Percentiles rank a stretch among this genome's conserved stretches.
These are phyloP conservation scores for Pueraria montana DNA, from an alignment of 306 rosid species.

Conservation along the genomic window DNA sequence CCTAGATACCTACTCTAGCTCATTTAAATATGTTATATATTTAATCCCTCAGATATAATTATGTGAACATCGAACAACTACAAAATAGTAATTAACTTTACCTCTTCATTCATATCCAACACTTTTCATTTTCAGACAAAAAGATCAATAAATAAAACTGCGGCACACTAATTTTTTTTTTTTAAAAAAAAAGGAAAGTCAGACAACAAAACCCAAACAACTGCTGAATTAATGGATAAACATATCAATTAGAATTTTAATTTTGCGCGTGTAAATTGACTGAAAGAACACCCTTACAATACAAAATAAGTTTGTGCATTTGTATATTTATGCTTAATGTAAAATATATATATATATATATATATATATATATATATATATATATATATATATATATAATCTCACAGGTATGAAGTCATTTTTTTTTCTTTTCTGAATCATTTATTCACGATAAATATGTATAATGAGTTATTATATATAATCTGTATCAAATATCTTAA, in stretches of 20 bases:
- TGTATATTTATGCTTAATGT: neutral
- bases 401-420: no score
- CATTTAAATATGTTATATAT: neutral
- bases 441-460: neutral
- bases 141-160: neutral
- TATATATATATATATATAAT: no score
- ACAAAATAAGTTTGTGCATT: neutral
- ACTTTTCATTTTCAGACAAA: neutral
- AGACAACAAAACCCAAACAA: neutral
- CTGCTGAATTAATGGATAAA: no score
- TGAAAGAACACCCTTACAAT: neutral
- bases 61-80: neutral
- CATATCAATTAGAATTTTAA: neutral
- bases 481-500: neutral
- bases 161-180: neutral
- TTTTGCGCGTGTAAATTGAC: neutral
- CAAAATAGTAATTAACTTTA: neutral
- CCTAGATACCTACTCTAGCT: slow-evolving; percentile 3
- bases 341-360: no score
- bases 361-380: no score
- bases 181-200: neutral
- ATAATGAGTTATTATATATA: neutral
- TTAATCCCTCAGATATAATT: neutral
- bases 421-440: neutral
- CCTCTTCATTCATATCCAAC: neutral